Evolutionary conservation across 345 rosid genomes (phyloP), one percentile per base, ranked within the genome.

Genomic region (Eucalyptus sp.): DNA sequence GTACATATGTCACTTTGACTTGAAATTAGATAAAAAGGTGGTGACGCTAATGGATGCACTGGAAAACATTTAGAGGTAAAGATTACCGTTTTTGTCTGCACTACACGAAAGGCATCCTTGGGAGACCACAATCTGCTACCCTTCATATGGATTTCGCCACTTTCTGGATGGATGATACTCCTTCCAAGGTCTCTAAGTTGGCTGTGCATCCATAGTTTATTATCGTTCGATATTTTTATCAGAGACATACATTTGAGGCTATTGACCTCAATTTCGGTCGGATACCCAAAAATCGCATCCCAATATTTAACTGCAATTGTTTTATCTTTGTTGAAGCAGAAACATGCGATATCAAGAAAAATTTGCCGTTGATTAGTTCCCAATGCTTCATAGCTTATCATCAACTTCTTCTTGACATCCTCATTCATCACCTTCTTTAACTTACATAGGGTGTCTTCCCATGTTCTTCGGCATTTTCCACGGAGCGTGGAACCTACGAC

Each of bases 311-410:
- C 22, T 87, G n/a, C 58, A 44, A 0, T 64, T 41, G 4, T 27
- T 27, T 49, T 8, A 6, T 64, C 44, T 20, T 48, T 3, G 5
- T 18, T n/a, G 3, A 64, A 1, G 52, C 2, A 64, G 13, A 62
- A 49, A 18, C 88, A 87, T 62, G 88, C 83, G 0, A 87, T 87
- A 13, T 87, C 88, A 37, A 87, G 83, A 64, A 2, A 87, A 17
- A 87, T 62, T 18, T 87, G n/a, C 2, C 6, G 33, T 27, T 58
- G 49, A n/a, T 4, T 1, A 64, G 1, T 0, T 0, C 10, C 58
- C 7, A 88, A 71, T 37, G 62, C 86, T 15, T 71, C 49, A 0
- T 88, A 88, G 33, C 86, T 88, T 46, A 88, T 71, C 50, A 33
- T 76, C 0, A 88, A 1, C 20, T 50, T 71, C 60, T 68, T 15